Base-by-base conservation (phyloP, 257 asterid genomes). In the Thymus mandschuricus region DNA sequence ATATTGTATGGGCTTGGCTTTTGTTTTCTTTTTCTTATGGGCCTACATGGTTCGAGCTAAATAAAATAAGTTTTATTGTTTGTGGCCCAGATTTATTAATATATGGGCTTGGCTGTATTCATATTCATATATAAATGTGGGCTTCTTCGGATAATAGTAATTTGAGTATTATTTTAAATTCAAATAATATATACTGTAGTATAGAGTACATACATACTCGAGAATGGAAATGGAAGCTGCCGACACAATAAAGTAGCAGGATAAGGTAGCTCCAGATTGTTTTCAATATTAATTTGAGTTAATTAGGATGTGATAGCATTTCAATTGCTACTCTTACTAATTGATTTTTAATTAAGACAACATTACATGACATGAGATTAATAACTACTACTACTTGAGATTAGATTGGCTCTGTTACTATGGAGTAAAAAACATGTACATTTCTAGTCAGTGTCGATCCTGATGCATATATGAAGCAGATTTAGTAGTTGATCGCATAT, bases 381-480 rank as follows among this genome's bases (percentile, higher is more conserved):
- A 21, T 21, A 21, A 21, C 21, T 21, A 21, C 21, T 21, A 21
- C 21, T 21, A 21, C 21, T 21, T 21, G 68, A 61, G 50, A 71
- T 10, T 61, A 51, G 66, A 63, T 54, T 44, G 67, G 43, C 67
- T 57, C 21, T 66, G 61, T 34, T 35, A 34, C 12, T 61, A 48
- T 7, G 21, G 21, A 21, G 21, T 5, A 31, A 57, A 66, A 58
- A 58, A 38, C 49, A 44, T 38, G n/a, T 4, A 4, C 29, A 31
- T 1, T 54, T 66, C 54, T 5, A 13, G 61, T 66, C 67, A 65
- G 27, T 56, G 28, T 66, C 61, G 28, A 56, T 51, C 52, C 45
- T 34, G 56, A 45, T 49, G 59, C 45, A 45, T 50, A 51, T 61
- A 49, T 71, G 56, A 45, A 49, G 59, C 45, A 45, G 60, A 51